Conservation (phyloP, 305 asterid species). For the Fraxinus platypoda region DNA sequence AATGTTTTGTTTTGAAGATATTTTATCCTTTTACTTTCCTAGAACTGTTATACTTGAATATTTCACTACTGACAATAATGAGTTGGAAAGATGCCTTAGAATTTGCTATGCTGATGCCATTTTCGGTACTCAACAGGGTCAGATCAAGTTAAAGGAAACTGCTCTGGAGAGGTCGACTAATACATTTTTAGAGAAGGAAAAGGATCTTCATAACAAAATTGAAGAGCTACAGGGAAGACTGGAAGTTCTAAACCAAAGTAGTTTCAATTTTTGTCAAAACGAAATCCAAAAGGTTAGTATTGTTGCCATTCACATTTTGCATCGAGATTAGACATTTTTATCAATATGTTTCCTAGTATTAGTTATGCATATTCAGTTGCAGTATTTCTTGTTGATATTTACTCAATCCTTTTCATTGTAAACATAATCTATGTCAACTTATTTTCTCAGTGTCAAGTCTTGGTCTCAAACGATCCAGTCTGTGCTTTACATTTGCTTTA, state of each 20-base stretch:
- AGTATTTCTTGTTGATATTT: background rate
- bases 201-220: constrained; percentile 61
- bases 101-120: constrained; percentile 1
- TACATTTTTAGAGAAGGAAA: constrained; percentile 72
- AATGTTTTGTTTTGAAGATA: background rate
- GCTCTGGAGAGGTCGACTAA: constrained; percentile 62
- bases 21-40: background rate
- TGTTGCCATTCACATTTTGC: constrained; percentile 11
- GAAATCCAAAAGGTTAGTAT: constrained; percentile 48
- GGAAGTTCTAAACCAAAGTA: constrained; percentile 45
- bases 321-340: constrained; percentile 1
- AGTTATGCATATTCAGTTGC: background rate
- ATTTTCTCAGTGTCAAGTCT: background rate
- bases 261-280: constrained; percentile 34
- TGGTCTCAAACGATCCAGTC: background rate
- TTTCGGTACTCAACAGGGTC: constrained; percentile 41
- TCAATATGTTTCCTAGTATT: background rate
- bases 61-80: background rate
- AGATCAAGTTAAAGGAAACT: constrained; percentile 63
- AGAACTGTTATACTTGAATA: background rate
- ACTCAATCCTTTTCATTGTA: background rate
- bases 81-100: background rate
- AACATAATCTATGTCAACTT: background rate
- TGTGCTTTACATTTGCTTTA: background rate
- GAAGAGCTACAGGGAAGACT: constrained; percentile 59